phyloP scores from a whole-genome alignment of 331 rosid species.

The Malus hybrid region DNA sequence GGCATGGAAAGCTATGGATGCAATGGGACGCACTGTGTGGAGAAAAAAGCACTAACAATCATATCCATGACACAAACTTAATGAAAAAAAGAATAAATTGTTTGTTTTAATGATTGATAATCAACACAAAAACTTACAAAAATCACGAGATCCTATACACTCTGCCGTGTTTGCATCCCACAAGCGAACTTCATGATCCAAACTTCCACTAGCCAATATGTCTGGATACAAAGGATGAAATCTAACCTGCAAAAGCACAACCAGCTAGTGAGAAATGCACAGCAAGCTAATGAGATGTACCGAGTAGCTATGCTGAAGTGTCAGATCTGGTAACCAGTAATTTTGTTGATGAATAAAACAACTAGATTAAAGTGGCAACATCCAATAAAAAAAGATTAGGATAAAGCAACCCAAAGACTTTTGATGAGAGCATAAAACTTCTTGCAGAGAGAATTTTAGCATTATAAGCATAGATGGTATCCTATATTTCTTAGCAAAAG shows the following conservation, averaged over 20 bases:
- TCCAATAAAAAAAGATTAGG: background rate
- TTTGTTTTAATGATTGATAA: background rate
- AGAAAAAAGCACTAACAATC: conserved; percentile 16
- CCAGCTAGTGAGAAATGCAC: background rate
- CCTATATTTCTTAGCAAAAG: background rate
- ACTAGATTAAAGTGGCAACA: background rate
- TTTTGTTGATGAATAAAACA: background rate
- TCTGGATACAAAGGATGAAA: conserved; percentile 83
- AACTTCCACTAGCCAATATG: conserved; percentile 95
- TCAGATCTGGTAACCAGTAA: background rate
- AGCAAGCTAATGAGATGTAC: conserved; percentile 6
- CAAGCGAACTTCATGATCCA: conserved; percentile 94
- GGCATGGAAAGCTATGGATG: conserved; percentile 96
- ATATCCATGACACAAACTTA: background rate
- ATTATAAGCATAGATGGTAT: background rate
- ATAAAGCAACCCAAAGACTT: background rate
- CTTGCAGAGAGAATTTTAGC: background rate
- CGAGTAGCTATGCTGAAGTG: background rate
- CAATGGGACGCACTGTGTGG: conserved; percentile 77
- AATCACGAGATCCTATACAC: conserved; percentile 78
- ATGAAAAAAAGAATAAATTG: background rate
- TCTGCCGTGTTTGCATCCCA: conserved; percentile 91
- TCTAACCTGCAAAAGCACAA: conserved; percentile 63
- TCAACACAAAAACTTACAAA: conserved; percentile 41
- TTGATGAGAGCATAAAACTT: background rate